Conservation (phyloP, 768 basidiomycete species). For the Amanita pallidorosea region DNA sequence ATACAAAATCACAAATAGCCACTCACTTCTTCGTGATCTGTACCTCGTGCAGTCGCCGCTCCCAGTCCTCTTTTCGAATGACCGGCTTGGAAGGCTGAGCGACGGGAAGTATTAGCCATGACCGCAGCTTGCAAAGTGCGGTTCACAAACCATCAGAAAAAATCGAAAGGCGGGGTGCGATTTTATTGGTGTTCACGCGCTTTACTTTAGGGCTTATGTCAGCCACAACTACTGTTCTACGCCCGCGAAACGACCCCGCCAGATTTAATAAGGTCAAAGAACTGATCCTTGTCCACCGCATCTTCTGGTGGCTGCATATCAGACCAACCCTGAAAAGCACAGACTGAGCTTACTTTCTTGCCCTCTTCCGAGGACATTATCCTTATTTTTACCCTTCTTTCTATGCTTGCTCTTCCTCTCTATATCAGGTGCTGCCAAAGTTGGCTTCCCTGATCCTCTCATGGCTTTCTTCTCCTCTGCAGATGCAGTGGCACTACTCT, state of each 20-base stretch:
- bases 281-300: slow-evolving; percentile 57
- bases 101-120: neutral
- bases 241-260: slow-evolving; percentile 70
- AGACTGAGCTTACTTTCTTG: slow-evolving; percentile 39
- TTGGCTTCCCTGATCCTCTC: slow-evolving; percentile 66
- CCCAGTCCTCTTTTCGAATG: slow-evolving; percentile 82
- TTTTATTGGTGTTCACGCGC: neutral
- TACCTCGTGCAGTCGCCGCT: slow-evolving; percentile 70
- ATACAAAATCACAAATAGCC: slow-evolving; percentile 8
- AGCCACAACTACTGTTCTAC: slow-evolving; percentile 13
- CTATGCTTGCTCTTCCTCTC: slow-evolving; percentile 33
- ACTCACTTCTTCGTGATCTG: slow-evolving; percentile 86
- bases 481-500: slow-evolving; percentile 39
- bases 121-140: slow-evolving; percentile 4
- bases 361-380: slow-evolving; percentile 40
- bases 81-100: slow-evolving; percentile 38
- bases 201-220: neutral
- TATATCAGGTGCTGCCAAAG: slow-evolving; percentile 53
- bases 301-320: slow-evolving; percentile 20
- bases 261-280: slow-evolving; percentile 75
- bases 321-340: slow-evolving; percentile 1
- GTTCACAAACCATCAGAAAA: slow-evolving; percentile 24
- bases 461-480: slow-evolving; percentile 48
- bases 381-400: slow-evolving; percentile 43
- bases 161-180: slow-evolving; percentile 9